Conservation (phyloP, 768 basidiomycete species). For the Panaeolus cyanescens region DNA sequence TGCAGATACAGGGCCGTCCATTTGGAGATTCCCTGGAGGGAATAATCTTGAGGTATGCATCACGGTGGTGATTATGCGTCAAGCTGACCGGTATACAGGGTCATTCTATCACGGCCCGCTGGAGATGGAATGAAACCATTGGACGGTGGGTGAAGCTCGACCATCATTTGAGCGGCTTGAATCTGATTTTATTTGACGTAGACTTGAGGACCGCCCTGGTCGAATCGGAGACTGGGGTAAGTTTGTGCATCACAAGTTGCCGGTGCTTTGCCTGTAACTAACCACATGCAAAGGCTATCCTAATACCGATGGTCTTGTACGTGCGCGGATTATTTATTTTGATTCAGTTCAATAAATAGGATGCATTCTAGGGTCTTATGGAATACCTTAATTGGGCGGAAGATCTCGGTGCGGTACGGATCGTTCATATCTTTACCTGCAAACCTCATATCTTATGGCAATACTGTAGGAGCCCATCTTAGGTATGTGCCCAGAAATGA, state of each 20-base stretch:
- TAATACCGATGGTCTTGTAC: conserved; percentile 54
- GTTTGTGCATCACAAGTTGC: conserved; percentile 2
- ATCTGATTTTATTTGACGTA: conserved; percentile 26
- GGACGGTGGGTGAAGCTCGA: conserved; percentile 42
- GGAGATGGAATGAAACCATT: conserved; percentile 64
- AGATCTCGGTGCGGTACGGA: conserved; percentile 33
- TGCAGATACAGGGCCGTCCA: conserved; percentile 43
- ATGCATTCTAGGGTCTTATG: conserved; percentile 30
- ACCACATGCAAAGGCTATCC: conserved; percentile 41
- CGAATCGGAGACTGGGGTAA: conserved; percentile 41
- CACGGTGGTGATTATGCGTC: background rate
- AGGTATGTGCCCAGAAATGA: background rate
- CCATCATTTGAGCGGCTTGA: background rate
- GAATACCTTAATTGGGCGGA: conserved; percentile 45
- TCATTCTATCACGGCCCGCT: conserved; percentile 44
- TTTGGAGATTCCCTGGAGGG: conserved; percentile 36
- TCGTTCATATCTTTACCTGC: background rate
- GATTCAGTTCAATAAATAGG: background rate
- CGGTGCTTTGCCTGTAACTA: background rate
- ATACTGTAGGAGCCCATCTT: conserved; percentile 11
- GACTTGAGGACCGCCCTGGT: conserved; percentile 30
- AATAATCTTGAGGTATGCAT: conserved; percentile 36
- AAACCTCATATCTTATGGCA: background rate
- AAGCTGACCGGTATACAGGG: conserved; percentile 39
- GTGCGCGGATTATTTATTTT: background rate